Evolutionary conservation across 495 filamentous ascomycete genomes (phyloP).

Genomic region (Durotheca rogersii): DNA sequence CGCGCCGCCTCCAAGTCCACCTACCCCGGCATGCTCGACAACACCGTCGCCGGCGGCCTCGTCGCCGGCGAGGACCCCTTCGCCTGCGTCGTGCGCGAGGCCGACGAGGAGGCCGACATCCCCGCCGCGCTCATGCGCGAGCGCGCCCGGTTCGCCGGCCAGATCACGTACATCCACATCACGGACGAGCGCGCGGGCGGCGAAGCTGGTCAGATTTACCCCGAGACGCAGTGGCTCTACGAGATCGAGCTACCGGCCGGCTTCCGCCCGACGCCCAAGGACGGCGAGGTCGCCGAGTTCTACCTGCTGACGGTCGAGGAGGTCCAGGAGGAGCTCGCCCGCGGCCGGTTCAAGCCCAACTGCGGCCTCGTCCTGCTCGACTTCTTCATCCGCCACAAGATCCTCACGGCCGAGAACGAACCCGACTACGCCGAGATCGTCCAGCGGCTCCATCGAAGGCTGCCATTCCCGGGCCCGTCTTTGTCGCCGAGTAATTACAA

Average conservation of each 20-base stretch:
- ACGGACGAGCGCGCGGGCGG: conserved; percentile 77
- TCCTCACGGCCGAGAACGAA: conserved; percentile 81
- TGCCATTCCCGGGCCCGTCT: conserved; percentile 77
- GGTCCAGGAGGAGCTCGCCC: conserved; percentile 66
- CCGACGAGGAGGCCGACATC: conserved; percentile 85
- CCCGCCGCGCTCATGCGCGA: conserved; percentile 66
- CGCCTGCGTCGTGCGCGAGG: conserved; percentile 81
- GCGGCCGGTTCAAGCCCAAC: conserved; percentile 89
- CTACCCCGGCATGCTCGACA: conserved; percentile 86
- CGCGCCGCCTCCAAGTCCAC: conserved; percentile 76
- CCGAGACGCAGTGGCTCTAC: conserved; percentile 89
- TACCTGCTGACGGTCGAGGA: conserved; percentile 71
- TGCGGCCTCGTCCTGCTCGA: conserved; percentile 80
- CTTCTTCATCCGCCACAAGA: conserved; percentile 86
- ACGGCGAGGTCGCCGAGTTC: conserved; percentile 88
- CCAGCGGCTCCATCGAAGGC: conserved; percentile 70
- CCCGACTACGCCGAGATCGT: conserved; percentile 76
- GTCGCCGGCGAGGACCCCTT: conserved; percentile 72
- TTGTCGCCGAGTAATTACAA: too few relatives aligned
- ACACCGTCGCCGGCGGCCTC: conserved; percentile 90
- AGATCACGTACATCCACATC: conserved; percentile 82
- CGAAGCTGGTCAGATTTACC: conserved; percentile 83
- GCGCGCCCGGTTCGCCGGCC: conserved; percentile 59
- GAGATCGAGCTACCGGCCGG: conserved; percentile 75
- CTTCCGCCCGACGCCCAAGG: conserved; percentile 69